Percentiles rank a stretch among this genome's conserved stretches.
Evolutionary conservation across 1,139 yeast genomes (phyloP).

Genomic region (Protomyces inundatus): DNA sequence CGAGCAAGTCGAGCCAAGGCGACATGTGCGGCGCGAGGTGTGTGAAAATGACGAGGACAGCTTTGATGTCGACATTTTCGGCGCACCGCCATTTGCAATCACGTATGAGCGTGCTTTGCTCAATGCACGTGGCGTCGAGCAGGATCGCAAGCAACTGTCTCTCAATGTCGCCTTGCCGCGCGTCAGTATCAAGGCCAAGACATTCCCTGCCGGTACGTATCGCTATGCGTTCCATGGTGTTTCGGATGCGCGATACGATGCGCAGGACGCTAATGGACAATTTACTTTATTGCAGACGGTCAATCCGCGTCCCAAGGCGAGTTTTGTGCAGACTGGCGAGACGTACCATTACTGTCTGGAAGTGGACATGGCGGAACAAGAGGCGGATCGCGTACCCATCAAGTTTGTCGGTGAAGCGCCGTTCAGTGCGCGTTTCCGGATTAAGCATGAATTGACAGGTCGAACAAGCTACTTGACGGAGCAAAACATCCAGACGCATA

Average conservation of each 20-base stretch:
- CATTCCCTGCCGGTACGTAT: constrained; percentile 51
- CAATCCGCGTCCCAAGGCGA: constrained; percentile 54
- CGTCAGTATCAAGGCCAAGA: constrained; percentile 45
- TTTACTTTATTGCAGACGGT: constrained; percentile 57
- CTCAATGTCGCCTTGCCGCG: constrained; percentile 51
- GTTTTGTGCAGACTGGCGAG: constrained; percentile 48
- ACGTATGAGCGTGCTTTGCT: constrained; percentile 48
- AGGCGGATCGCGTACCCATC: constrained; percentile 47
- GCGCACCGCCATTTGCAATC: constrained; percentile 65
- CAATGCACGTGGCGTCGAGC: constrained; percentile 36
- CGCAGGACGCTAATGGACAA: constrained; percentile 41
- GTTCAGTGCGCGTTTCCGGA: constrained; percentile 50
- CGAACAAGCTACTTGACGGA: constrained; percentile 43
- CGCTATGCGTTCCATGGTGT: constrained; percentile 57
- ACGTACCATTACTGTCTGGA: constrained; percentile 52
- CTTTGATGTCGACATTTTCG: constrained; percentile 51
- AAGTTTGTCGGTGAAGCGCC: constrained; percentile 50
- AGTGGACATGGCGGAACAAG: constrained; percentile 34
- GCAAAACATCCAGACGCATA: constrained; percentile 39
- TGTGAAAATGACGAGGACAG: constrained; percentile 51
- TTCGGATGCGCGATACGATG: constrained; percentile 59
- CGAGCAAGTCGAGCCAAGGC: constrained; percentile 31
- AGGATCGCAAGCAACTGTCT: constrained; percentile 40
- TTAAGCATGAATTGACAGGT: constrained; percentile 53
- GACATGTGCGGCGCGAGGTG: constrained; percentile 41